A percentile compares a stretch with the other conserved stretches of the same genome.
phyloP scores from a whole-genome alignment of 306 rosid genomes.

The Hylodesmum podocarpum region DNA sequence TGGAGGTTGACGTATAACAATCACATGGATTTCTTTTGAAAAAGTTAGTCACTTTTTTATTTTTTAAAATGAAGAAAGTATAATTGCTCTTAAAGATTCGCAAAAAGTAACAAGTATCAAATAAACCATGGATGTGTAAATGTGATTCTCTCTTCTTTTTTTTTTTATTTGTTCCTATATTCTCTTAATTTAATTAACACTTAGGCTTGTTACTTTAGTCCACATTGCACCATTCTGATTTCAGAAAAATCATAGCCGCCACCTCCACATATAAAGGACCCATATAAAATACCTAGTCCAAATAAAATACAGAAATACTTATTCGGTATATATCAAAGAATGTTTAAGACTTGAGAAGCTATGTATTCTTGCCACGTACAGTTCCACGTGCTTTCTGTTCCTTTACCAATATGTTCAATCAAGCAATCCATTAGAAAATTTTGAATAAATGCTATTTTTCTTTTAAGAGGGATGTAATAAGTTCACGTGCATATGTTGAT shows the following conservation, averaged over 20 bases:
- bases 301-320: conserved; percentile 17
- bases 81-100: conserved; percentile 14
- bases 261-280: conserved; percentile 45
- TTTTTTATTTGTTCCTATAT: conserved; percentile 6
- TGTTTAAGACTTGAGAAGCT: conserved; percentile 8
- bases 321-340: conserved; percentile 25
- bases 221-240: conserved; percentile 26
- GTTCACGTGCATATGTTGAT: not conserved
- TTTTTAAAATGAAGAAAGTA: conserved; percentile 27
- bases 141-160: conserved; percentile 23
- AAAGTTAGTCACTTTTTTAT: conserved; percentile 26
- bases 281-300: conserved; percentile 34
- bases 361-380: conserved; percentile 28
- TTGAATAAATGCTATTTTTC: not conserved
- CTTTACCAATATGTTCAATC: conserved; percentile 18
- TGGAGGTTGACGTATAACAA: not conserved
- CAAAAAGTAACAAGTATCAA: conserved; percentile 17
- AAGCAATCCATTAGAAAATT: not conserved
- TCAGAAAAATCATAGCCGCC: conserved; percentile 43
- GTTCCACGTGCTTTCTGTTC: conserved; percentile 33
- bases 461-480: not conserved
- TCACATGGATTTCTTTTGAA: conserved; percentile 25
- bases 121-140: conserved; percentile 24
- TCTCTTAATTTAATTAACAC: conserved; percentile 27
- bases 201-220: conserved; percentile 23